These are phyloP conservation scores for Rubus parviflorus DNA, from an alignment of 306 rosid genomes.

Conservation along the genomic window DNA sequence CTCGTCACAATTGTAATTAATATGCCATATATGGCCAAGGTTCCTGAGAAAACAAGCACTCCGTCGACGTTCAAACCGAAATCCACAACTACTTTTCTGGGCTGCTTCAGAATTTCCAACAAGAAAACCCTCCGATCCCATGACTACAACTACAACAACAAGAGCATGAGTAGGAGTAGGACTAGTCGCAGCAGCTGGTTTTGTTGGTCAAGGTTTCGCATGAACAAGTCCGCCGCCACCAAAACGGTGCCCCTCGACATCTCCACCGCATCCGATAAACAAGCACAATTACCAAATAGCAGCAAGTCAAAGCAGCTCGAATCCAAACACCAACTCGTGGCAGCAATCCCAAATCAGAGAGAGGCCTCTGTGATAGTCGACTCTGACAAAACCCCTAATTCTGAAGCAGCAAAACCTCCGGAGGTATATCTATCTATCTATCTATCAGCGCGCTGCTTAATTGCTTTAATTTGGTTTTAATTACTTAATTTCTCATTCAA, in stretches of 20 bases:
- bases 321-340: not conserved
- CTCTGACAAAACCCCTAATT: constrained; percentile 21
- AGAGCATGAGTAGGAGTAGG: not conserved
- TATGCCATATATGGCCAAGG: constrained; percentile 47
- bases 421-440: constrained; percentile 29
- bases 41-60: constrained; percentile 12
- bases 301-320: constrained; percentile 10
- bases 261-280: constrained; percentile 26
- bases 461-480: too few species aligned
- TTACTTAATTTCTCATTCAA: too few species aligned
- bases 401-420: constrained; percentile 16
- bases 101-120: constrained; percentile 46
- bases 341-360: not conserved
- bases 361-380: not conserved
- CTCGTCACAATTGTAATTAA: not conserved
- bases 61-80: constrained; percentile 18
- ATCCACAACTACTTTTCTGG: constrained; percentile 28
- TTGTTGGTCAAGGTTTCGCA: constrained; percentile 30
- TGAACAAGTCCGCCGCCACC: constrained; percentile 29
- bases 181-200: constrained; percentile 20
- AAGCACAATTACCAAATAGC: not conserved
- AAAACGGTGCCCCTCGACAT: constrained; percentile 61
- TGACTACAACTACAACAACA: not conserved
- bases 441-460: too few species aligned
- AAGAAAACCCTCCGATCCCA: constrained; percentile 1